A percentile compares a stretch with the other conserved stretches of the same genome.
Conservation (phyloP, 306 rosid species). For the Dryas octopetala region DNA sequence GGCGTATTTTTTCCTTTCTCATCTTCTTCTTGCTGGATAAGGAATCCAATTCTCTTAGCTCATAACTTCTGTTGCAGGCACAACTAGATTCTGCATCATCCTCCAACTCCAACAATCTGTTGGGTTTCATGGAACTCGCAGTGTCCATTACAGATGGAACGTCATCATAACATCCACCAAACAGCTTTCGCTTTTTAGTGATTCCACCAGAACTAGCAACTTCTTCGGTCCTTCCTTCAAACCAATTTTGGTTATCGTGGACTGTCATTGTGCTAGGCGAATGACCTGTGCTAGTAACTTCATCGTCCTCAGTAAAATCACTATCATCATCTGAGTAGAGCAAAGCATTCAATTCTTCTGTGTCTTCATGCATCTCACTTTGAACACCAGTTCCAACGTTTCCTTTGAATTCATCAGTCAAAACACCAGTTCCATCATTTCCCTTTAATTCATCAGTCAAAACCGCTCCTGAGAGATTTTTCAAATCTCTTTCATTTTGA, state of each 20-base stretch:
- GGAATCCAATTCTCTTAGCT: conserved; percentile 38
- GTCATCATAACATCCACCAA: conserved; percentile 33
- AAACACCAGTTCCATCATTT: conserved; percentile 41
- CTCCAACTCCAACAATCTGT: conserved; percentile 32
- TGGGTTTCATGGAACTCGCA: conserved; percentile 54
- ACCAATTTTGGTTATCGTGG: conserved; percentile 38
- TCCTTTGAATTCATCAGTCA: conserved; percentile 44
- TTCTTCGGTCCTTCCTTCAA: conserved; percentile 36
- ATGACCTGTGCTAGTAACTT: conserved; percentile 97
- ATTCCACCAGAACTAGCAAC: conserved; percentile 66
- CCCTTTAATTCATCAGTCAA: conserved; percentile 45
- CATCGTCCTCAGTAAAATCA: conserved; percentile 73
- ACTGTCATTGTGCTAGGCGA: conserved; percentile 76
- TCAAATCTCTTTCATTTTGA: conserved; percentile 32
- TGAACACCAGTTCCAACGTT: conserved; percentile 46
- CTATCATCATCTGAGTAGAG: conserved; percentile 73
- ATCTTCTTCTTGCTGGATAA: conserved; percentile 47
- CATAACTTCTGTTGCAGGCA: conserved; percentile 41
- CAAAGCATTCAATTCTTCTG: conserved; percentile 90
- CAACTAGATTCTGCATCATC: conserved; percentile 77
- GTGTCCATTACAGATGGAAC: conserved; percentile 50
- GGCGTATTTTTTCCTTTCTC: conserved; percentile 70
- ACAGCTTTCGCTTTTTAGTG: conserved; percentile 63
- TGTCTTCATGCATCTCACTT: conserved; percentile 92
- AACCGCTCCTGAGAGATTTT: conserved; percentile 39